A percentile compares a stretch with the other conserved stretches of the same genome.
phyloP scores from a whole-genome alignment of 208 protist species.

The Herpetomonas tarakana region DNA sequence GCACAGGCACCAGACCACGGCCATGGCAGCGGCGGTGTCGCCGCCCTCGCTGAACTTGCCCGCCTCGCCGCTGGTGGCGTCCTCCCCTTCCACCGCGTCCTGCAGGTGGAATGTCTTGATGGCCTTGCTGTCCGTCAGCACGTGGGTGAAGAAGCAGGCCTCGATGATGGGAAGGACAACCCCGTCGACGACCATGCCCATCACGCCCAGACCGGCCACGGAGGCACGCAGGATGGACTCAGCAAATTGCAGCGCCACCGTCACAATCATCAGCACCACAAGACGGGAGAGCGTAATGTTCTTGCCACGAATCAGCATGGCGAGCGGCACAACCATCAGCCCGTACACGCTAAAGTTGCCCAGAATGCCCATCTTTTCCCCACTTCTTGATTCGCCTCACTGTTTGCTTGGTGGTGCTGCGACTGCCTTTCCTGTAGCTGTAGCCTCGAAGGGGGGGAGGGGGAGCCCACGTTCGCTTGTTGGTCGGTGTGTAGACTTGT shows the following conservation, averaged over 20 bases:
- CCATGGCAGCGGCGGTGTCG: constrained; percentile 38
- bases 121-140: constrained; percentile 52
- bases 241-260: constrained; percentile 42
- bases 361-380: constrained; percentile 51
- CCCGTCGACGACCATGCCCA: constrained; percentile 16
- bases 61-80: constrained; percentile 2
- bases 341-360: constrained; percentile 63
- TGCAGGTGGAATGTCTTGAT: constrained; percentile 39
- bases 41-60: constrained; percentile 2
- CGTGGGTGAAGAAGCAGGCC: constrained; percentile 43
- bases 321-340: constrained; percentile 72
- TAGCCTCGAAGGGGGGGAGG: no score
- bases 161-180: constrained; percentile 45
- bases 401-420: constrained; percentile 8
- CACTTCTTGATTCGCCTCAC: constrained; percentile 8
- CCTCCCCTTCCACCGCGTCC: constrained; percentile 20
- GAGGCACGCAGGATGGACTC: constrained; percentile 27
- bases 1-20: constrained; percentile 47
- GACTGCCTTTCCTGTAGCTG: no score
- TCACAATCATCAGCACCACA: constrained; percentile 31
- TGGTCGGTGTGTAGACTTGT: no score
- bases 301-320: constrained; percentile 59
- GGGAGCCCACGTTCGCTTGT: no score
- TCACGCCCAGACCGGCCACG: constrained; percentile 7
- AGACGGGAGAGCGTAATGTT: constrained; percentile 37